phyloP scores from a whole-genome alignment of 441 rosid genomes.

The Raphanus hybrid region DNA sequence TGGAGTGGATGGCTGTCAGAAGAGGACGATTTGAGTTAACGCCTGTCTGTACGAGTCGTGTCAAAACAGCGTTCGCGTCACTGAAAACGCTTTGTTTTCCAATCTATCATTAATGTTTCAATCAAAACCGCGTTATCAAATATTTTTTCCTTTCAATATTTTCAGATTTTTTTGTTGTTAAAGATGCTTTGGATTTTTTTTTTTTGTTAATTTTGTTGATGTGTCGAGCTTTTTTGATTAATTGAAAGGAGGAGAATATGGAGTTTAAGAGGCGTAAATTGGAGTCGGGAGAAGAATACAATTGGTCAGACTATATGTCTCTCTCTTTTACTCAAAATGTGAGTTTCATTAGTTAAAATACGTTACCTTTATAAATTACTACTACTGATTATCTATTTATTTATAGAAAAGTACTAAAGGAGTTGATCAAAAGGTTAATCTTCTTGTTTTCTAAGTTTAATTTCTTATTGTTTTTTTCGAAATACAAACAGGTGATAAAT shows the following conservation, averaged over 20 bases:
- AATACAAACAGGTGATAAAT: constrained; percentile 55
- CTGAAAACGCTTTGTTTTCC: constrained; percentile 31
- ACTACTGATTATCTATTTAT: neutral
- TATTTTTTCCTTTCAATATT: neutral
- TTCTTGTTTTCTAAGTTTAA: neutral
- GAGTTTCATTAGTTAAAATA: constrained; percentile 22
- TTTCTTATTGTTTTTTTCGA: neutral
- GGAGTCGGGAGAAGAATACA: constrained; percentile 46
- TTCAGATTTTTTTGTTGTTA: neutral
- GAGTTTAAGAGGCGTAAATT: constrained; percentile 58
- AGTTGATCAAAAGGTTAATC: neutral
- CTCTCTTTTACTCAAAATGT: constrained; percentile 77
- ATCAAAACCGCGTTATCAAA: constrained; percentile 23
- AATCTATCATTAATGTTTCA: constrained; percentile 8
- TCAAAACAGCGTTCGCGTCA: constrained; percentile 36
- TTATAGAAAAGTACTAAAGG: neutral
- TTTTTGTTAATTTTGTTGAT: neutral
- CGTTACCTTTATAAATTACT: neutral
- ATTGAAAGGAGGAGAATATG: constrained; percentile 65
- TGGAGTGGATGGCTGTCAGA: constrained; percentile 50
- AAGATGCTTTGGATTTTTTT: neutral
- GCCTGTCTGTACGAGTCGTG: constrained; percentile 41
- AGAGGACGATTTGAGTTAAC: constrained; percentile 48
- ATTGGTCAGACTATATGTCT: constrained; percentile 71
- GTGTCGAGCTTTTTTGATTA: neutral